Evolutionary conservation across 2,329 filamentous ascomycete genomes (phyloP).

Genomic region (Orbilia javanica): DNA sequence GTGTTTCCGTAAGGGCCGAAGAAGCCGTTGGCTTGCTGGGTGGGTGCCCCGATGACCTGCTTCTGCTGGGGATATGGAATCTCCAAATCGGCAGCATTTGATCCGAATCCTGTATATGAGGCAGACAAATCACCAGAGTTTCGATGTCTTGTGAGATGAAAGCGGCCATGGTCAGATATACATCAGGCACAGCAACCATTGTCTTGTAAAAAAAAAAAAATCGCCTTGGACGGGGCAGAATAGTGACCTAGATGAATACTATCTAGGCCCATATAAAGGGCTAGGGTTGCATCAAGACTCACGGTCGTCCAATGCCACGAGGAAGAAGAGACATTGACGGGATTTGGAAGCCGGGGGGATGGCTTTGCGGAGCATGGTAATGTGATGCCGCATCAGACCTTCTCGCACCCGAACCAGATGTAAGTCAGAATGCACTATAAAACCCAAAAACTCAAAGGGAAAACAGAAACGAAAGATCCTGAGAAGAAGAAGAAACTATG

Average conservation of each 20-base stretch:
- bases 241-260: neutral
- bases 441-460: too few relatives aligned
- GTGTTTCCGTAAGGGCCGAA: slow-evolving; percentile 36
- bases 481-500: neutral
- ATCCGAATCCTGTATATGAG: slow-evolving; percentile 56
- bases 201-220: neutral
- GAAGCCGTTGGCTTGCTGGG: slow-evolving; percentile 25
- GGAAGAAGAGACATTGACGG: slow-evolving; percentile 31
- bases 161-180: slow-evolving; percentile 32
- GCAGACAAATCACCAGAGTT: slow-evolving; percentile 56
- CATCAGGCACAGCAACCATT: neutral
- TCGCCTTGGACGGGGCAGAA: neutral
- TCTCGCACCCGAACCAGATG: slow-evolving; percentile 51
- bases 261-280: neutral
- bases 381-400: slow-evolving; percentile 44
- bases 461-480: too few relatives aligned
- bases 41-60: neutral
- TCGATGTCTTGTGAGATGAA: slow-evolving; percentile 52
- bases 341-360: slow-evolving; percentile 44
- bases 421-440: slow-evolving; percentile 42
- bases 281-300: slow-evolving; percentile 41
- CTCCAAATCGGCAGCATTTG: slow-evolving; percentile 47
- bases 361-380: slow-evolving; percentile 43
- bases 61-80: slow-evolving; percentile 50
- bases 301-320: slow-evolving; percentile 46